A percentile compares a stretch with the other conserved stretches of the same genome.
These are phyloP conservation scores for Hyphopichia wangnamkhiaoensis DNA, from an alignment of 1,139 yeast species.

Conservation along the genomic window DNA sequence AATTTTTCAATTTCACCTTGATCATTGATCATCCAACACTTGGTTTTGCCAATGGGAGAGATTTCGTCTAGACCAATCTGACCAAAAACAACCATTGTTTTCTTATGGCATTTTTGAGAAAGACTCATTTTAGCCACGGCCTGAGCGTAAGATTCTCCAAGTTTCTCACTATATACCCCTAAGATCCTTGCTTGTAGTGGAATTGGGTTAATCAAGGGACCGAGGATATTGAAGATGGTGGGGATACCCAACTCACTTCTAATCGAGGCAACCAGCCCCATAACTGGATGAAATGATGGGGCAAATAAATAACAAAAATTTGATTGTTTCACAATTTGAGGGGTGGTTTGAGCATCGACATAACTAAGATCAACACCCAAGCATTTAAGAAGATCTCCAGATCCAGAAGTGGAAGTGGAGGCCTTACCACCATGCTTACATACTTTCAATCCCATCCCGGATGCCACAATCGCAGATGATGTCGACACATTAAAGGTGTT, in stretches of 20 bases:
- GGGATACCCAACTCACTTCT: conserved; percentile 83
- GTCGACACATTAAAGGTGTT: conserved; percentile 96
- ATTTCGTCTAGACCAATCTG: conserved; percentile 89
- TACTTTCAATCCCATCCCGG: conserved; percentile 82
- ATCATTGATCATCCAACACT: conserved; percentile 70
- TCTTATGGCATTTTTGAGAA: conserved; percentile 45
- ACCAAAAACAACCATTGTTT: conserved; percentile 90
- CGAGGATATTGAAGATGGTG: conserved; percentile 88
- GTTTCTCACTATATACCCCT: conserved; percentile 79
- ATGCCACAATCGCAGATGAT: conserved; percentile 89
- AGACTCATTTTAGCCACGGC: conserved; percentile 62
- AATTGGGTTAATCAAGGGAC: conserved; percentile 91
- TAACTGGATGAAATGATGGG: conserved; percentile 92
- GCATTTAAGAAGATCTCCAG: conserved; percentile 80
- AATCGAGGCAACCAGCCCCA: conserved; percentile 79
- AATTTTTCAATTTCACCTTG: conserved; percentile 38
- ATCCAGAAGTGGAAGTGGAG: conserved; percentile 87
- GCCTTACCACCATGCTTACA: conserved; percentile 98
- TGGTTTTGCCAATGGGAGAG: conserved; percentile 81
- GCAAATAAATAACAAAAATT: conserved; percentile 82
- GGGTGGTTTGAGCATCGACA: conserved; percentile 67
- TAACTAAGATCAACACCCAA: conserved; percentile 77
- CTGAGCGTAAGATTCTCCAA: conserved; percentile 83
- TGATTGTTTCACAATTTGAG: conserved; percentile 55
- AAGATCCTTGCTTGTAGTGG: conserved; percentile 79